phyloP scores from a whole-genome alignment of 2,329 filamentous ascomycete species.

The Beauveria rudraprayagi region DNA sequence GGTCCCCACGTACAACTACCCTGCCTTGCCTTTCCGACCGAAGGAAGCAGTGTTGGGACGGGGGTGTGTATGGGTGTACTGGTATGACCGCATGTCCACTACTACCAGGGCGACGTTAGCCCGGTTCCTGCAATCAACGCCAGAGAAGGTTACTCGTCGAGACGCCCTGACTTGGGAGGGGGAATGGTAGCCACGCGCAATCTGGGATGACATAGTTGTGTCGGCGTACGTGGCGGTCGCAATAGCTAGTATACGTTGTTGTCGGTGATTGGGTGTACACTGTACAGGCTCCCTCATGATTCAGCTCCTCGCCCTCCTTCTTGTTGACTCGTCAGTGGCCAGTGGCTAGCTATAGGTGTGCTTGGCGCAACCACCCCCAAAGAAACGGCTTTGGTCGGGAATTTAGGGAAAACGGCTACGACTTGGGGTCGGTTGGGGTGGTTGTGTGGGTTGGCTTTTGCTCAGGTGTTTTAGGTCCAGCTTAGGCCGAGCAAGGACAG shows the following conservation, averaged over 20 bases:
- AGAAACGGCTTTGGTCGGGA: constrained; percentile 6
- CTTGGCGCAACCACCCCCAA: not conserved
- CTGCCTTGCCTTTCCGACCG: constrained; percentile 2
- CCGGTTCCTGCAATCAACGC: constrained; percentile 3
- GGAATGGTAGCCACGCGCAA: not conserved
- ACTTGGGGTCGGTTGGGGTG: constrained; percentile 10
- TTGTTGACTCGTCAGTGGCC: not conserved
- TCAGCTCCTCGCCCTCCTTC: not conserved
- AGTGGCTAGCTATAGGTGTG: not conserved
- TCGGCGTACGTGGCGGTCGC: not conserved
- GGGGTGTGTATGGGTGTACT: constrained; percentile 5
- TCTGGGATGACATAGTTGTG: not conserved
- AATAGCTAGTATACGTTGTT: not conserved
- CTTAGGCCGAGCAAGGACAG: not conserved
- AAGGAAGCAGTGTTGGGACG: constrained; percentile 4
- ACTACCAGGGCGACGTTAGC: constrained; percentile 3
- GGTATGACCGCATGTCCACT: constrained; percentile 1
- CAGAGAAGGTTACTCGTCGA: not conserved
- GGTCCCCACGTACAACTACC: constrained; percentile 5
- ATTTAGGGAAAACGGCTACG: constrained; percentile 8
- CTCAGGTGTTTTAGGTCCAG: constrained; percentile 3
- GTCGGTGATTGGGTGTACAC: not conserved
- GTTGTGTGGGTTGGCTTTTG: not conserved
- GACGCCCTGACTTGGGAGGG: not conserved
- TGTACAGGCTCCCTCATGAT: not conserved